Base-by-base conservation (phyloP, 2,329 filamentous ascomycete species). In the Botrytis elliptica region DNA sequence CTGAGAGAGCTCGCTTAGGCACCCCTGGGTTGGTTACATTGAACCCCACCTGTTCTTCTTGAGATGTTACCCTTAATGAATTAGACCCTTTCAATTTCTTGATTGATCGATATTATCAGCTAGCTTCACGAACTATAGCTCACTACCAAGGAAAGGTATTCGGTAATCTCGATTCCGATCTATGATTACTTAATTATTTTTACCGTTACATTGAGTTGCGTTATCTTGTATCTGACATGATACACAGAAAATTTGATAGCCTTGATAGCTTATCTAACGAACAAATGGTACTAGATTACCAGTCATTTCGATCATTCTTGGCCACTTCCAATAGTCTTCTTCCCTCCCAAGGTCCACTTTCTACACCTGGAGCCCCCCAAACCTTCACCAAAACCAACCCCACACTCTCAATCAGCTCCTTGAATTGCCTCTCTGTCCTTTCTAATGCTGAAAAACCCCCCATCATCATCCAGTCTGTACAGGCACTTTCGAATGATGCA, bases 301-400 rank as follows among this genome's bases (percentile, higher is more conserved):
- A 40, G 25, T 46, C 9, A 33, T 44, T 72, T 72, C 16, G 42
- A 25, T 16, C 6, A 5, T 59, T 46, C 52, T 40, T 68, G 42
- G 49, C 20, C 20, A 60, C 63, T 66, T 73, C 71, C 62, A 73
- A 69, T n/a, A 72, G 59, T 10, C 49, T 68, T 22, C 62, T 67
- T 25, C 62, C 62, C n/a, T 68, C 49, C 25, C 59, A 46, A 7
- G 44, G 42, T 6, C 40, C 65, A 57, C 49, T 60, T 36, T 38
- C 40, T 18, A 60, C 25, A 55, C 33, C 16, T 2, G 22, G 38
- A 3, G 36, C 40, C 5, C 44, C 55, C 49, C 52, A 73, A 40
- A 69, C 40, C 14, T 55, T 57, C 9, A 59, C 52, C 38, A 73
- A 60, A 4, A 57, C 42, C n/a, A 73, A 44, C 1, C 55, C n/a